Percentiles rank a stretch among this genome's conserved stretches.
These are phyloP conservation scores for Turnera subulata DNA, from an alignment of 345 rosid genomes.

Conservation along the genomic window DNA sequence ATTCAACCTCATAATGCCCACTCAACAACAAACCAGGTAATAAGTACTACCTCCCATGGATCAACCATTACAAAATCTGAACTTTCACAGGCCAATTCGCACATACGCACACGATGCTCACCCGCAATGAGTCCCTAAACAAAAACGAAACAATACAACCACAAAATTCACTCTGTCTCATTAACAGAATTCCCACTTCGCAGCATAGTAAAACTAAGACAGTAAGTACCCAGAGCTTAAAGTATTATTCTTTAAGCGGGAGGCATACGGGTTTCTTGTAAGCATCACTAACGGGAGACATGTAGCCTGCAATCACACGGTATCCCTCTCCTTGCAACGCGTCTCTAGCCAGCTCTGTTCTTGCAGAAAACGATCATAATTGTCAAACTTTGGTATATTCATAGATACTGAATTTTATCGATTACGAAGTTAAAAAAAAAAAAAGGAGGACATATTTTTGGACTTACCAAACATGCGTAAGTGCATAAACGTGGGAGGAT, in stretches of 20 bases:
- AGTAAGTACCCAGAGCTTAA: neutral
- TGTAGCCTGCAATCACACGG: slow-evolving; percentile 78
- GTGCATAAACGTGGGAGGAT: slow-evolving; percentile 97
- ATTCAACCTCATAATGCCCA: neutral
- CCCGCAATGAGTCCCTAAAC: slow-evolving; percentile 70
- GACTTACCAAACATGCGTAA: slow-evolving; percentile 81
- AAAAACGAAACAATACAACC: neutral
- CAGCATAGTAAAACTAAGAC: neutral
- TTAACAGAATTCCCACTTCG: neutral
- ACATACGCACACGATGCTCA: slow-evolving; percentile 63
- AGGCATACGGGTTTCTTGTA: slow-evolving; percentile 63
- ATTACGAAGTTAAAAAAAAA: too few species aligned
- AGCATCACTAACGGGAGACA: slow-evolving; percentile 92
- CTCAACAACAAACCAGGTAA: neutral
- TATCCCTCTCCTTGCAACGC: slow-evolving; percentile 56
- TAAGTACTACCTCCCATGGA: slow-evolving; percentile 77
- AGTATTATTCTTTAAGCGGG: neutral
- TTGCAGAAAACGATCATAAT: too few species aligned
- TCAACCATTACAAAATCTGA: slow-evolving; percentile 88
- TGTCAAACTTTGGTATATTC: too few species aligned
- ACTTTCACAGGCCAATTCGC: slow-evolving; percentile 67
- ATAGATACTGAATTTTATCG: too few species aligned
- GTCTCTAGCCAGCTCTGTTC: slow-evolving; percentile 78
- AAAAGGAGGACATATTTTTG: neutral
- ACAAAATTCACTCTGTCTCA: too few species aligned